Percentiles rank a stretch among this genome's conserved stretches.
phyloP scores from a whole-genome alignment of 2,329 filamentous ascomycete genomes.

The Claviceps sp. region DNA sequence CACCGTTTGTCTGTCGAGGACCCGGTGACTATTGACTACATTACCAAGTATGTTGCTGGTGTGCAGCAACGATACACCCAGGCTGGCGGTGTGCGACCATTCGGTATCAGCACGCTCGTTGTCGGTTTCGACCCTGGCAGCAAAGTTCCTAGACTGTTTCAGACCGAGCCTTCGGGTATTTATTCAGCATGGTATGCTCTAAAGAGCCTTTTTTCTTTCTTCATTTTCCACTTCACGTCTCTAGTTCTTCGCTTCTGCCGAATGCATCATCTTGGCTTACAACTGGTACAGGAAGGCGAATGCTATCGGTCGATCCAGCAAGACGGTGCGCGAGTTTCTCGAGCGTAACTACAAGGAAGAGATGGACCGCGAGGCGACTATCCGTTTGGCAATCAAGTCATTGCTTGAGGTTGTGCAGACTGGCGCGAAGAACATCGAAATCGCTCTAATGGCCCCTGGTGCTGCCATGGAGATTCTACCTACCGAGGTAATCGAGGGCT shows the following conservation, averaged over 20 bases:
- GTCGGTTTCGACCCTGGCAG: conserved; percentile 97
- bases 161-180: conserved; percentile 98
- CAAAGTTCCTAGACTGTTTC: conserved; percentile 79
- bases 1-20: conserved; percentile 96
- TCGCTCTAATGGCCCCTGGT: conserved; percentile 91
- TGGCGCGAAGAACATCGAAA: conserved; percentile 98
- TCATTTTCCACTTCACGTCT: neutral
- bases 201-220: neutral
- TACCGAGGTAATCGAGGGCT: conserved; percentile 89
- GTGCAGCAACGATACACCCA: conserved; percentile 99
- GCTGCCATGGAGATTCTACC: conserved; percentile 87
- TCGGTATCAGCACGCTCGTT: conserved; percentile 94
- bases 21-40: conserved; percentile 95
- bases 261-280: conserved; percentile 3
- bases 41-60: conserved; percentile 95
- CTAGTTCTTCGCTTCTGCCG: conserved; percentile 2
- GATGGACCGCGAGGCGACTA: conserved; percentile 92
- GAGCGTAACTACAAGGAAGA: conserved; percentile 98
- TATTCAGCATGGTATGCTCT: conserved; percentile 81
- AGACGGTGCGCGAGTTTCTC: conserved; percentile 96
- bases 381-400: conserved; percentile 96
- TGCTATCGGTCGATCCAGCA: conserved; percentile 94
- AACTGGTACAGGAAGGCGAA: conserved; percentile 74
- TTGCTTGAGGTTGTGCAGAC: conserved; percentile 96
- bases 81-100: conserved; percentile 95